Conservation (phyloP, 2,329 filamentous ascomycete species). For the Penicillium crustosum region DNA sequence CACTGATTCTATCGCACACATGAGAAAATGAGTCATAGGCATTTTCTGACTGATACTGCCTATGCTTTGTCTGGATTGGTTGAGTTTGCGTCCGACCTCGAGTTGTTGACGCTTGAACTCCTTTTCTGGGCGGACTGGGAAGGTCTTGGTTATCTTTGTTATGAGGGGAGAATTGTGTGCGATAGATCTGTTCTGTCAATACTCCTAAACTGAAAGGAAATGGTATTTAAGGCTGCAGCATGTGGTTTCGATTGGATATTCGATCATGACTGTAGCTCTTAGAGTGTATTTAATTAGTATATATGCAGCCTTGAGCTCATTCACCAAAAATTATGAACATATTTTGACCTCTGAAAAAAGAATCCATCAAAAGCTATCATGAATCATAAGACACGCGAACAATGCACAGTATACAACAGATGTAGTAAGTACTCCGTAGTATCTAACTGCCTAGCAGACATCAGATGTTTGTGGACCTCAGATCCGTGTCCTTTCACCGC, state of each 20-base stretch:
- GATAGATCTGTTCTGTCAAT: conserved; percentile 21
- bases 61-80: conserved; percentile 21
- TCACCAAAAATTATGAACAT: neutral
- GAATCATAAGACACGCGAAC: neutral
- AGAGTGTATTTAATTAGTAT: neutral
- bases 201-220: conserved; percentile 4
- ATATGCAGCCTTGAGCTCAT: conserved; percentile 14
- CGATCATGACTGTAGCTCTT: conserved; percentile 6
- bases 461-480: neutral
- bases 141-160: conserved; percentile 1
- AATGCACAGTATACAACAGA: neutral
- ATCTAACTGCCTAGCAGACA: too few relatives aligned
- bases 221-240: conserved; percentile 12
- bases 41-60: conserved; percentile 9
- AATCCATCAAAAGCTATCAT: neutral
- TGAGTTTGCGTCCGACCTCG: conserved; percentile 39
- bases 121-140: conserved; percentile 18
- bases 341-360: neutral
- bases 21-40: conserved; percentile 18
- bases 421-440: too few relatives aligned
- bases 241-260: conserved; percentile 19
- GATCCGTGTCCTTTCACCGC: conserved; percentile 19
- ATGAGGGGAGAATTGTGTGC: conserved; percentile 4
- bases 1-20: conserved; percentile 19
- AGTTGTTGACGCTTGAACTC: conserved; percentile 41